Percentiles rank a stretch among this genome's conserved stretches.
phyloP scores from a whole-genome alignment of 2,329 filamentous ascomycete genomes.

The Colletotrichum sp. region DNA sequence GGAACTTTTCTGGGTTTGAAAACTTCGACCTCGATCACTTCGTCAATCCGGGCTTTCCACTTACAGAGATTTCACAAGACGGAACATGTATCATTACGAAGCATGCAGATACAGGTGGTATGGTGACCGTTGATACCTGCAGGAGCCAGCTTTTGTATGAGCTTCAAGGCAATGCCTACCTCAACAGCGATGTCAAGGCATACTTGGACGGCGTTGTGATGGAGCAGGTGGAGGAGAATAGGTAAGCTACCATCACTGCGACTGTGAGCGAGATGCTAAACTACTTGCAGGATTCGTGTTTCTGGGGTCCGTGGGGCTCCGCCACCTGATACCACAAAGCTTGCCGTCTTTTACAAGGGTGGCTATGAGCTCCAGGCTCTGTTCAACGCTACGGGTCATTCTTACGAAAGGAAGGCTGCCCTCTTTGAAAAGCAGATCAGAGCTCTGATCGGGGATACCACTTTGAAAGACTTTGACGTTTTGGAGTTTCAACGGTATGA shows the following conservation, averaged over 20 bases:
- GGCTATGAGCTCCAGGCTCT: slow-evolving; percentile 51
- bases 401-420: slow-evolving; percentile 38
- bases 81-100: neutral
- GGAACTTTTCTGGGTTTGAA: neutral
- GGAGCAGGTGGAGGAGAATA: slow-evolving; percentile 30
- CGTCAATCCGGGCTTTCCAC: neutral
- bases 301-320: slow-evolving; percentile 23
- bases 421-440: neutral
- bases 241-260: accelerated
- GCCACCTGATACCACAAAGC: slow-evolving; percentile 55
- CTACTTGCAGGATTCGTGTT: neutral
- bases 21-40: neutral
- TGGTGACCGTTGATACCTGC: slow-evolving; percentile 38
- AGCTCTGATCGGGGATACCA: neutral
- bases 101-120: neutral
- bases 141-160: slow-evolving; percentile 54
- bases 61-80: neutral
- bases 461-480: neutral
- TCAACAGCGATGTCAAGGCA: slow-evolving; percentile 53
- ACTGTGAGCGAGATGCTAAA: neutral
- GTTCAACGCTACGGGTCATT: slow-evolving; percentile 52
- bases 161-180: slow-evolving; percentile 49
- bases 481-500: neutral
- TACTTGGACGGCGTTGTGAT: slow-evolving; percentile 38
- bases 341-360: slow-evolving; percentile 52